These are phyloP conservation scores for Cucumis sativus DNA, from an alignment of 306 rosid species.

Conservation along the genomic window DNA sequence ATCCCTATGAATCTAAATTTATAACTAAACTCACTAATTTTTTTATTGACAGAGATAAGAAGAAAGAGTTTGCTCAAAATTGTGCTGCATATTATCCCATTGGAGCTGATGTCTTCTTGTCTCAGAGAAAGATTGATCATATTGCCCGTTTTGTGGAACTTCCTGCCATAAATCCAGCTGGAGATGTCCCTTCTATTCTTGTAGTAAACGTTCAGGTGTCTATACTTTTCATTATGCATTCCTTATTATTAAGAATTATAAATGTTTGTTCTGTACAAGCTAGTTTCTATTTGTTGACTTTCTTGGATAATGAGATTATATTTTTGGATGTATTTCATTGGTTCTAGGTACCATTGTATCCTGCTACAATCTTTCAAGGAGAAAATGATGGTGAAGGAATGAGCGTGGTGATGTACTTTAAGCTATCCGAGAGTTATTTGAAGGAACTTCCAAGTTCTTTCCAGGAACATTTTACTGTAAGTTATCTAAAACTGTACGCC, in stretches of 20 bases:
- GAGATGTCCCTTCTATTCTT: conserved; percentile 73
- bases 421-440: conserved; percentile 65
- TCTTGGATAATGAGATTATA: not conserved
- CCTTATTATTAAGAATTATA: not conserved
- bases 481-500: conserved; percentile 11
- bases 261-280: not conserved
- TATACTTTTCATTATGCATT: not conserved
- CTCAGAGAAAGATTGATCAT: conserved; percentile 72
- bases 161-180: conserved; percentile 46
- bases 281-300: not conserved
- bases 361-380: conserved; percentile 70
- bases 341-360: conserved; percentile 74
- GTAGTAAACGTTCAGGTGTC: conserved; percentile 81
- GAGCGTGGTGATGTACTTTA: conserved; percentile 77
- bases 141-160: conserved; percentile 89
- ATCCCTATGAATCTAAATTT: not conserved
- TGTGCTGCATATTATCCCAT: conserved; percentile 76
- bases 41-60: conserved; percentile 68
- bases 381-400: conserved; percentile 95
- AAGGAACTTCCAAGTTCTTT: conserved; percentile 62
- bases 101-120: conserved; percentile 69
- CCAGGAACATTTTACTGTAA: conserved; percentile 66
- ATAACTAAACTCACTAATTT: not conserved
- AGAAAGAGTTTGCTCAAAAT: conserved; percentile 70
- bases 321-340: not conserved